Evolutionary conservation across 2,329 filamentous ascomycete genomes (phyloP).

Genomic region (Xylariales sp.): DNA sequence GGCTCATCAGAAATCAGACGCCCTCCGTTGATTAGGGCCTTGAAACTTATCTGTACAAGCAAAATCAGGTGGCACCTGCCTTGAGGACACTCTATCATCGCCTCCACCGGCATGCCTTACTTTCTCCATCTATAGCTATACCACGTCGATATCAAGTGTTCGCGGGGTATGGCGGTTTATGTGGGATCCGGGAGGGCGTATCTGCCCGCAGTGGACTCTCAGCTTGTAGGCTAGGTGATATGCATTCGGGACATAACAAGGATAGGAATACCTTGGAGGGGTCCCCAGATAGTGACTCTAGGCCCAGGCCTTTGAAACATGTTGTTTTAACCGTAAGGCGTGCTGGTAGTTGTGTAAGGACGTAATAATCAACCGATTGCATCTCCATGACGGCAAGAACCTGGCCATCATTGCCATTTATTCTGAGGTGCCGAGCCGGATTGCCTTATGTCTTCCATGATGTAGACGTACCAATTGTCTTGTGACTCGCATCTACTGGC

Average conservation of each 20-base stretch:
- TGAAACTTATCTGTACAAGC: constrained; percentile 2
- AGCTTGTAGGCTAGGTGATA: background rate
- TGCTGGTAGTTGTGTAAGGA: constrained; percentile 4
- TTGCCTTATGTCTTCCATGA: constrained; percentile 3
- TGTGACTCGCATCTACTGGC: background rate
- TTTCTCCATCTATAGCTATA: background rate
- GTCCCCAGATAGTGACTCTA: constrained; percentile 5
- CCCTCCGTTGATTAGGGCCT: constrained; percentile 3
- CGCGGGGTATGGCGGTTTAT: constrained; percentile 5
- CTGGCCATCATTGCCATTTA: constrained; percentile 3
- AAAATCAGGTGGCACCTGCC: background rate
- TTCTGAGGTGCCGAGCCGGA: constrained; percentile 4
- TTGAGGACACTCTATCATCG: constrained; percentile 1
- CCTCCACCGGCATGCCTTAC: constrained; percentile 3
- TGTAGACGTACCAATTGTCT: constrained; percentile 2
- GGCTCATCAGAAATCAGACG: background rate
- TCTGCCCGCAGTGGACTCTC: constrained; percentile 4
- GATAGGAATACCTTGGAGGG: constrained; percentile 3
- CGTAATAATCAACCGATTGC: constrained; percentile 5
- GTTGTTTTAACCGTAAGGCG: background rate
- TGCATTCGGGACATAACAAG: constrained; percentile 3
- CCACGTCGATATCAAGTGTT: constrained; percentile 4
- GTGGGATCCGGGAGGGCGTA: constrained; percentile 3
- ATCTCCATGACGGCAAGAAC: constrained; percentile 4
- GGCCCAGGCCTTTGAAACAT: constrained; percentile 1